Evolutionary conservation across 1,284 basidiomycete genomes (phyloP), one percentile per base, ranked within the genome.

Genomic region (Termitomyces sp.): DNA sequence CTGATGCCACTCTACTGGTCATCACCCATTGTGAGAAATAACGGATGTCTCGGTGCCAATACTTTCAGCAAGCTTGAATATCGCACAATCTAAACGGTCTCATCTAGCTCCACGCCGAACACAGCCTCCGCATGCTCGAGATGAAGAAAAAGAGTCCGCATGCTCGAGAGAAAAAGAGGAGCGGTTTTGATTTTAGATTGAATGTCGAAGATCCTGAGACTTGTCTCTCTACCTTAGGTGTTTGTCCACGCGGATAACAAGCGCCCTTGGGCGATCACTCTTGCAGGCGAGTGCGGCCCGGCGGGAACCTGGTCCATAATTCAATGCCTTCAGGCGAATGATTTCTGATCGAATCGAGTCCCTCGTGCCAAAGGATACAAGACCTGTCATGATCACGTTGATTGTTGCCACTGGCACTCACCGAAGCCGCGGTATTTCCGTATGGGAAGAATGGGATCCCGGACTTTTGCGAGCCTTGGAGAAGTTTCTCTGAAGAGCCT

Each of bases 391-490:
- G 34, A 45, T 45, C 34, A 49, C n/a, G 47, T 5, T 45, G 17
- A n/a, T 28, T 15, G 15, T 30, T 28, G 53, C 48, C 53, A 50
- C 36, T 7, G 53, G 42, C 53, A 50, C 36, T 7, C n/a, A 8
- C 17, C 43, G 51, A 42, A 24, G 26, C 54, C 54, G 49, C 38
- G 54, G 49, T 51, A 51, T 21, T 34, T 30, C 48, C 49, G 19
- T 30, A 19, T 28, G 30, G 46, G 49, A 46, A 46, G 17, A 31
- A 53, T 34, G 30, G 31, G 31, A 46, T 51, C 54, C 51, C 54
- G 54, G 54, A 36, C 42, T 55, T 55, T 55, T 40, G 54, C 54
- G 54, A 31, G 15, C 19, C 19, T n/a, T 50, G 24, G 24, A 51
- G 54, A 51, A 51, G 42, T 21, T 51, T 47, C 47, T 54, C 40